Evolutionary conservation across 805 yeast species (phyloP), one percentile per base, ranked within the genome.

Genomic region (Lipomyces spencermartinsiae): DNA sequence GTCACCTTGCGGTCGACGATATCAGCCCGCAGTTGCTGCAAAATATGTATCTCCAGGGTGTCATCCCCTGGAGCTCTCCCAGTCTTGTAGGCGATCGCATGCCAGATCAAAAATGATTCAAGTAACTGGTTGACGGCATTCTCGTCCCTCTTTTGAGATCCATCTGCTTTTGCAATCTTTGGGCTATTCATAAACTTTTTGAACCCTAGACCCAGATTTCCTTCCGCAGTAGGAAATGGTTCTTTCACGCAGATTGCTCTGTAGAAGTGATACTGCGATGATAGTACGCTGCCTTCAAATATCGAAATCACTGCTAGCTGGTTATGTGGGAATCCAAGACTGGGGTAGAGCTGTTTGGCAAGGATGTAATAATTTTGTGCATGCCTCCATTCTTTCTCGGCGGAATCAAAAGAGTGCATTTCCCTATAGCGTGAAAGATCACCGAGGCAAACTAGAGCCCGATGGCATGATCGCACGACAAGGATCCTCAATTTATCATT

Each of bases 391-490:
- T 69, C 64, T 25, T 66, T 62, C 31, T 63, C 67, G 19, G 31
- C 39, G 2, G 65, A 31, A 9, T 43, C 46, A 14, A 70, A 53
- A 19, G 70, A 59, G 55, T 70, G 46, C 29, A 62, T 53, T 54
- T 70, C 73, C 14, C 69, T 64, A 58, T 73, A 73, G 16, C 75
- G 70, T 0, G 75, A 73, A 8, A 73, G 54, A 37, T 73, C 75
- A 29, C 75, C 75, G 7, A 73, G 66, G 39, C 60, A 67, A 9
- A 66, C 64, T 10, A 70, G 60, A 14, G 71, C 58, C n/a, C 64
- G 67, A 22, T 63, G 65, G 33, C 69, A 64, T 7, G 73, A 70
- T 57, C 56, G 58, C 4, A 68, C 39, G 1, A 65, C 72, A 16
- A 65, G 57, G 6, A 14, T 16, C 56, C 19, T 53, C 12, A 53